phyloP scores from a whole-genome alignment of 2,329 filamentous ascomycete genomes.

The Penicillium sp. region DNA sequence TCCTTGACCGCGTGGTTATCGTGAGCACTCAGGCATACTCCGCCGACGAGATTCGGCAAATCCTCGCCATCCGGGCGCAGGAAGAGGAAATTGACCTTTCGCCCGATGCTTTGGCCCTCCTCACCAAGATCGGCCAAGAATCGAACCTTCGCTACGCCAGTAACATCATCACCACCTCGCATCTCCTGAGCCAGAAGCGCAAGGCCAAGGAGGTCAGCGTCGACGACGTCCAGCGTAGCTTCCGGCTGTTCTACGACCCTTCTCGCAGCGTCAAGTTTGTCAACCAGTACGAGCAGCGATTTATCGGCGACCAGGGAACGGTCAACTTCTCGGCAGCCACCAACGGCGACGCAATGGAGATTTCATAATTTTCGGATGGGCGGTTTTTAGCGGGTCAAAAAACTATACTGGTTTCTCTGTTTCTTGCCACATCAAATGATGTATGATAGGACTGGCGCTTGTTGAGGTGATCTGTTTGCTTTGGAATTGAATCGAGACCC shows the following conservation, averaged over 20 bases:
- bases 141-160: slow-evolving; percentile 92
- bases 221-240: slow-evolving; percentile 89
- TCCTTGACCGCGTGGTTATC: slow-evolving; percentile 93
- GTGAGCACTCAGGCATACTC: slow-evolving; percentile 87
- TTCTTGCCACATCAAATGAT: slow-evolving; percentile 32
- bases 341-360: slow-evolving; percentile 67
- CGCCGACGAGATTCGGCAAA: slow-evolving; percentile 83
- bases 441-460: slow-evolving; percentile 42
- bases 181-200: slow-evolving; percentile 82
- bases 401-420: slow-evolving; percentile 18
- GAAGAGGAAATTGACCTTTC: slow-evolving; percentile 95
- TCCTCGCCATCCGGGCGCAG: slow-evolving; percentile 85
- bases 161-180: slow-evolving; percentile 93
- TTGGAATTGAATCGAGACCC: slow-evolving; percentile 21
- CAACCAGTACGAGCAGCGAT: slow-evolving; percentile 80
- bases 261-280: slow-evolving; percentile 87
- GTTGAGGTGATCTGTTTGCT: slow-evolving; percentile 24
- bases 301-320: slow-evolving; percentile 81
- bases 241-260: slow-evolving; percentile 90
- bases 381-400: slow-evolving; percentile 18
- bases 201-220: slow-evolving; percentile 79
- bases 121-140: slow-evolving; percentile 95
- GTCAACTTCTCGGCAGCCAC: slow-evolving; percentile 65
- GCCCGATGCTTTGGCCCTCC: slow-evolving; percentile 81
- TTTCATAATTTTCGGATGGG: slow-evolving; percentile 47